These are phyloP conservation scores for Neoboletus brunneissimus DNA, from an alignment of 768 basidiomycete species.

Conservation along the genomic window DNA sequence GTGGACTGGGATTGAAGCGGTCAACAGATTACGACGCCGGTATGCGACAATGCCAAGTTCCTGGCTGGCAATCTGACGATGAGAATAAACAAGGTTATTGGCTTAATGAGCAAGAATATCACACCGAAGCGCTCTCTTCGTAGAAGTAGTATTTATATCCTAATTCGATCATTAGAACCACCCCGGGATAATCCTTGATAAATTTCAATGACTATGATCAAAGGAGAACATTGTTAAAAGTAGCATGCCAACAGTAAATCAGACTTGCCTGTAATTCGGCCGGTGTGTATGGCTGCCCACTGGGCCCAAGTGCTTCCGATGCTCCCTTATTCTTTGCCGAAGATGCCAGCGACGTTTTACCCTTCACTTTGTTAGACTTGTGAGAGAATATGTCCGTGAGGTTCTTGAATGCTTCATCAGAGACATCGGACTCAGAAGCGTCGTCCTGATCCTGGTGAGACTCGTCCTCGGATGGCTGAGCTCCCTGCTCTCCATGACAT, in stretches of 20 bases:
- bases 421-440: slow-evolving; percentile 37
- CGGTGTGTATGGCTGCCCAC: slow-evolving; percentile 71
- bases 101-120: slow-evolving; percentile 1
- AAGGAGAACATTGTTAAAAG: not conserved
- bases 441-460: slow-evolving; percentile 25
- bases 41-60: slow-evolving; percentile 79
- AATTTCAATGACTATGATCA: slow-evolving; percentile 40
- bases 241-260: not conserved
- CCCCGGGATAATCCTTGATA: slow-evolving; percentile 62
- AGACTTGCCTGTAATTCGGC: slow-evolving; percentile 63
- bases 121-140: slow-evolving; percentile 77
- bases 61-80: slow-evolving; percentile 60
- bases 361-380: slow-evolving; percentile 35
- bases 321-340: slow-evolving; percentile 33
- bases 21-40: slow-evolving; percentile 65
- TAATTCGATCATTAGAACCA: slow-evolving; percentile 74
- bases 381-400: slow-evolving; percentile 48
- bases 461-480: slow-evolving; percentile 23
- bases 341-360: slow-evolving; percentile 32
- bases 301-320: slow-evolving; percentile 53
- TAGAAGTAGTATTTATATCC: slow-evolving; percentile 87
- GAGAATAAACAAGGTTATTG: slow-evolving; percentile 8
- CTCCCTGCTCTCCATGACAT: slow-evolving; percentile 7
- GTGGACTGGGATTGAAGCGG: slow-evolving; percentile 71
- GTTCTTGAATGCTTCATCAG: slow-evolving; percentile 45